Percentiles rank a stretch among this genome's conserved stretches.
Conservation (phyloP, 2,329 filamentous ascomycete species). For the Cordyceps javanica region DNA sequence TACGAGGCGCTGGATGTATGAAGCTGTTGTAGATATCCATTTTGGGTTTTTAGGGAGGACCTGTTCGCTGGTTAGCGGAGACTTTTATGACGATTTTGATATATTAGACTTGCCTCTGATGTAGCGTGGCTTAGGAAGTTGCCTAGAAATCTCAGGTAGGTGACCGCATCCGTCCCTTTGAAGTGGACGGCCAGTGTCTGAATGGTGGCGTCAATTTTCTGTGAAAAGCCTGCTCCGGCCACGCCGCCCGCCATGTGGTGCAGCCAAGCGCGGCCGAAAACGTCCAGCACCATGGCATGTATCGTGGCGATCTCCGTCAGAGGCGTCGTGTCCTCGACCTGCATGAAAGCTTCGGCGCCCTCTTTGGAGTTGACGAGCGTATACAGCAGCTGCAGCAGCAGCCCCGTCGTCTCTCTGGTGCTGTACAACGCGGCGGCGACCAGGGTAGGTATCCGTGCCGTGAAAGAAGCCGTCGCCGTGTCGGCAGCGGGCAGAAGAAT, state of each 20-base stretch:
- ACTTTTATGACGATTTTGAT: not conserved
- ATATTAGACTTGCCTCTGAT: conserved; percentile 34
- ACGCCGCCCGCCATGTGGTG: conserved; percentile 33
- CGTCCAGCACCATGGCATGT: conserved; percentile 47
- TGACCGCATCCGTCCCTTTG: conserved; percentile 53
- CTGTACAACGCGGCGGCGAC: conserved; percentile 48
- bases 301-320: conserved; percentile 52
- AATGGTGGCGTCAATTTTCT: conserved; percentile 42
- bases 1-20: conserved; percentile 48
- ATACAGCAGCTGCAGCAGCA: conserved; percentile 52
- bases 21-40: conserved; percentile 46
- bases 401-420: conserved; percentile 43
- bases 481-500: conserved; percentile 47
- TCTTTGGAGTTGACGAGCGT: conserved; percentile 46
- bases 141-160: conserved; percentile 51
- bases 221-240: conserved; percentile 23
- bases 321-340: conserved; percentile 45
- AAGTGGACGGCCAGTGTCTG: conserved; percentile 46
- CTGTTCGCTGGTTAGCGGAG: conserved; percentile 27
- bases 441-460: conserved; percentile 47
- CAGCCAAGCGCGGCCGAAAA: conserved; percentile 52
- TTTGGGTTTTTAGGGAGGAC: conserved; percentile 41
- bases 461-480: conserved; percentile 39
- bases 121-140: conserved; percentile 44
- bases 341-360: conserved; percentile 44